Evolutionary conservation across 176 grass and related monocot species (phyloP), one percentile per base, ranked within the genome.

Genomic region (Aegilops speltoides): DNA sequence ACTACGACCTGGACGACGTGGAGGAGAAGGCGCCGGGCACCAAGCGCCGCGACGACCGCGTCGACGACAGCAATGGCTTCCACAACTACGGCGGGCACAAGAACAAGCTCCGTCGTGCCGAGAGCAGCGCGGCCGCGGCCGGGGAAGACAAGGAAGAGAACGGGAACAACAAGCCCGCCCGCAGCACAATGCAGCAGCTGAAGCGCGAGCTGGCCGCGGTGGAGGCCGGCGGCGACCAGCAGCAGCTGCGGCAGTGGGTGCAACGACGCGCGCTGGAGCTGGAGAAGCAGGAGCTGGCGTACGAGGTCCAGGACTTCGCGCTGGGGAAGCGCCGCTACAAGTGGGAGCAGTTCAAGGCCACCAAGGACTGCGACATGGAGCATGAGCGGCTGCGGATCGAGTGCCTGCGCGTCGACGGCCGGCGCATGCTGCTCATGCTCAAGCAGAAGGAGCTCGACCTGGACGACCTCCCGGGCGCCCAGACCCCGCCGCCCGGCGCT

Each of bases 351-450:
- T 98, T 92, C 92, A 88, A 85, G 70, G 87, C 40, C 59, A 85
- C 88, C 59, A 98, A 90, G 86, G 97, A 94, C 88, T 83, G 82
- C 22, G 90, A 94, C 40, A 94, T 98, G 92, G 90, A 93, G 76
- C 85, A 88, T 3, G 85, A 62, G 38, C 90, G 92, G 40, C 91
- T 96, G 52, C 81, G 83, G 36, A 96, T 93, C 48, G 85, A 96
- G 41, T 68, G 90, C n/a, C 77, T 70, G 16, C 76, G 84, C 79
- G 79, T 96, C 37, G 90, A 98, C 60, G 79, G 83, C 52, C 87
- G 83, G 2, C 93, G 90, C 81, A 88, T 98, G 97, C 86, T 94
- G 48, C 88, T 99, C 3, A 23, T 91, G 50, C 91, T 99, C 87
- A 92, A 94, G 3, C 92, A 87, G 62, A 93, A 80, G 82, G 97